Percentiles rank a stretch among this genome's conserved stretches.
Evolutionary conservation across 179 eudicot species (phyloP).

Genomic region (Actinidia chinensis): DNA sequence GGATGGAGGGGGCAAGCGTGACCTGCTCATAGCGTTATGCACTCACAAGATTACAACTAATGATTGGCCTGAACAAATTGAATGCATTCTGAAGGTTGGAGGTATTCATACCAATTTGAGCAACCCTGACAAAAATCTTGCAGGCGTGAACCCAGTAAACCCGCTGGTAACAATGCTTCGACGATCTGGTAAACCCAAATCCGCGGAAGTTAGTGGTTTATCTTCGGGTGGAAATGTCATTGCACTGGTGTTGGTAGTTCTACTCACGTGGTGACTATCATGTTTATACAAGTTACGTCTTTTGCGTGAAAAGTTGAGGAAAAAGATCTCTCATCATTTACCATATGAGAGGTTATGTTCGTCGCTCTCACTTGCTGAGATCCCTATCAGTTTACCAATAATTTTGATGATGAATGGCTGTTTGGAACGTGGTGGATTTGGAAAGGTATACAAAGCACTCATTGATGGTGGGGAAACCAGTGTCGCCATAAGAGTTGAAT

Average conservation of each 20-base stretch:
- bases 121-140: background rate
- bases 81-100: slow-evolving; percentile 5
- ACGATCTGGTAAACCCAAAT: background rate
- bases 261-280: slow-evolving; percentile 9
- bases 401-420: slow-evolving; percentile 43
- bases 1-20: background rate
- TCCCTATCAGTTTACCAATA: slow-evolving; percentile 51
- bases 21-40: background rate
- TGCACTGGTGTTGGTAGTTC: background rate
- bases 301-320: background rate
- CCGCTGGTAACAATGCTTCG: background rate
- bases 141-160: background rate
- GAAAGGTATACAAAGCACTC: slow-evolving; percentile 49
- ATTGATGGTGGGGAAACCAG: slow-evolving; percentile 33
- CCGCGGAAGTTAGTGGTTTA: background rate
- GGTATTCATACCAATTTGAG: slow-evolving; percentile 15
- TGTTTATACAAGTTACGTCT: slow-evolving; percentile 4
- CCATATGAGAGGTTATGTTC: background rate
- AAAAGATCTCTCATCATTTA: background rate
- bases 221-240: background rate
- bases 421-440: slow-evolving; percentile 64
- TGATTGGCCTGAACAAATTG: background rate
- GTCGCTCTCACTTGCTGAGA: slow-evolving; percentile 35
- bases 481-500: slow-evolving; percentile 17
- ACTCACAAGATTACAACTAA: no score